Base-by-base conservation (phyloP, 345 rosid genomes). In the Zanthoxylum bungeanum region DNA sequence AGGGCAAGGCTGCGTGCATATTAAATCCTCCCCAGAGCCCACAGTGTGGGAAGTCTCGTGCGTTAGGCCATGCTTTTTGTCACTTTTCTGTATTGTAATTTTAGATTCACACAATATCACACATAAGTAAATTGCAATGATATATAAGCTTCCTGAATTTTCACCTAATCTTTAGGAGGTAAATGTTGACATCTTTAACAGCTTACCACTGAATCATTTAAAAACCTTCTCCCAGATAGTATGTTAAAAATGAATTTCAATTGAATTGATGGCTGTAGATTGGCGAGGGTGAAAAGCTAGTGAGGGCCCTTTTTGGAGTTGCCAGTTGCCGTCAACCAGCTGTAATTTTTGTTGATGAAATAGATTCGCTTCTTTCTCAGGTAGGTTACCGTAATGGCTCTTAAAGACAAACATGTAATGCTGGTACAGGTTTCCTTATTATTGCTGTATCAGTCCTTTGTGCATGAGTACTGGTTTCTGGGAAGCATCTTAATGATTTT, bases 311-410 rank as follows among this genome's bases (percentile, higher is more conserved):
- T 72, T 95, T 95, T 80, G 99, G 98, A 64, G 99, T 95, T 65
- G 99, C 99, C 64, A 86, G 89, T 80, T 95, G 98, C 74, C 97
- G 97, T 78, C 99, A 95, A 81, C 98, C 99, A 72, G 98, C 99
- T 73, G 98, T 95, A 64, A 92, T 92, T 66, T 95, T 95, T 85
- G 99, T 95, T 30, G 98, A 92, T 80, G 99, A 95, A 82, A 91
- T 92, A 76, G 98, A 92, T 82, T 95, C 98, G 36, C 91, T 95
- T 79, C 83, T 91, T n/a, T 95, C 99, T 68, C 99, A 91, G 97
- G 98, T 91, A 72, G 75, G 72, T 52, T 64, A 34, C 66, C 21
- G 59, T 76, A 82, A 81, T 71, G 5, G 60, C 68, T 57, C 31
- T 24, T 53, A 4, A 52, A 14, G 50, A 66, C 21, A n/a, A 53